Evolutionary conservation across 108 stramenopile species (phyloP), one percentile per base, ranked within the genome.

Genomic region (Stephanodiscus minutulus): DNA sequence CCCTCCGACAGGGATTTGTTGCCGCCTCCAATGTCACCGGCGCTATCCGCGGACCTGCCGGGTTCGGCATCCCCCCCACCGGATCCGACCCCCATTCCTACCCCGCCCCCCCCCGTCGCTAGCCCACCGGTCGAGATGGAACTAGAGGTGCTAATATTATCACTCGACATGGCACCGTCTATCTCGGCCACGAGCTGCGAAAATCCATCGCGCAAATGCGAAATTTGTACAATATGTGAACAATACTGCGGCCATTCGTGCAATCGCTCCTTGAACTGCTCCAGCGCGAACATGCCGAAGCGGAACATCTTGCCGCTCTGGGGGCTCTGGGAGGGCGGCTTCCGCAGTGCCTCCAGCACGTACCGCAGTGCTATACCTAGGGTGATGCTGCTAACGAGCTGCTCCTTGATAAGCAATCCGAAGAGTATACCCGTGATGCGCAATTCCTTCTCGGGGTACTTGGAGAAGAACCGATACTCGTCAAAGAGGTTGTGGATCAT

Each of bases 221-320:
- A 96, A 71, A 98, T 99, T 71, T 96, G 95, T 33, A 98, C 95
- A 79, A 99, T 94, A 81, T 97, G 98, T 17, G 93, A 94, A 77
- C 97, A 98, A 79, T 98, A 98, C 79, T 99, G 98, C 3, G 98
- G 98, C 98, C 98, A 99, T 84, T 98, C 99, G 55, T 94, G 89
- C 18, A 98, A 86, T 18, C 96, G 87, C 22, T 87, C 87, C 83
- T 97, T 96, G 82, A 98, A 97, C 78, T 98, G 97, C 71, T 99
- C 98, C 60, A 98, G 76, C 9, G 99, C 97, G 82, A 97, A 96
- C 94, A 98, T 97, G 29, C 99, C 98, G 68, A 99, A 99, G 15
- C 96, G 83, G 79, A 98, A 99, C 97, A 98, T 97, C 64, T 98
- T 98, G 7, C 95, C 95, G 61, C 86, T 92, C 59, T 84, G 82